Evolutionary conservation across 1,284 basidiomycete species (phyloP), one percentile per base, ranked within the genome.

Genomic region (Schizophyllum amplum): DNA sequence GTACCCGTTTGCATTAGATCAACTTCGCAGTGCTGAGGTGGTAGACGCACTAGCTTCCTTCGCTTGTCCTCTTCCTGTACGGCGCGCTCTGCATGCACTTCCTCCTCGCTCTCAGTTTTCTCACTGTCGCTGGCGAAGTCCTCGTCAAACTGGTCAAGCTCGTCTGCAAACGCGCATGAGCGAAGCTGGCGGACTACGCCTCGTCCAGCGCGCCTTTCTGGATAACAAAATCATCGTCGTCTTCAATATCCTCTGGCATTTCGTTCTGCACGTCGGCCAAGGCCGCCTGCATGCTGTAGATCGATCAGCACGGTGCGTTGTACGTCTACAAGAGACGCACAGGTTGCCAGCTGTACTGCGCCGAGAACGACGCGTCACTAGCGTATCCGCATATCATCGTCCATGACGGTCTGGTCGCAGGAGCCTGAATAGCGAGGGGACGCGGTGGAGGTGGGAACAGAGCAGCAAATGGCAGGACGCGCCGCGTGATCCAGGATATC

Each of bases 101-200:
- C 67, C 4, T 80, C 80, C 24, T 79, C 79, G 53, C 79, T 76
- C 0, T 65, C 72, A 26, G 76, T 81, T 61, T 90, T 89, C 57
- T 88, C 86, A 55, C 90, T 90, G 0, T 88, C 92, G 60, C 86
- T 90, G 59, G 83, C 84, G 64, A 92, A 92, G 67, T 92, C 90
- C 15, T 85, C 88, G 60, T 80, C 88, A 61, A 90, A 90, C 7
- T 85, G 68, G 64, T 92, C 90, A 59, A 87, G 82, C 67, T 92
- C 89, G 54, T 87, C 90, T 89, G 61, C 11, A n/a, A 25, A 50
- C 33, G 52, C 7, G 11, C 23, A 53, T 52, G 55, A 60, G 57
- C 21, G 15, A 50, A 59, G 52, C 54, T 48, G 53, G 33, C 54
- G 22, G 55, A 55, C 17, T 26, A 22, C 27, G 47, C 17, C 52